Percentiles rank a stretch among this genome's conserved stretches.
Evolutionary conservation across 2,329 filamentous ascomycete species (phyloP).

Genomic region (Fusarium proliferatum): DNA sequence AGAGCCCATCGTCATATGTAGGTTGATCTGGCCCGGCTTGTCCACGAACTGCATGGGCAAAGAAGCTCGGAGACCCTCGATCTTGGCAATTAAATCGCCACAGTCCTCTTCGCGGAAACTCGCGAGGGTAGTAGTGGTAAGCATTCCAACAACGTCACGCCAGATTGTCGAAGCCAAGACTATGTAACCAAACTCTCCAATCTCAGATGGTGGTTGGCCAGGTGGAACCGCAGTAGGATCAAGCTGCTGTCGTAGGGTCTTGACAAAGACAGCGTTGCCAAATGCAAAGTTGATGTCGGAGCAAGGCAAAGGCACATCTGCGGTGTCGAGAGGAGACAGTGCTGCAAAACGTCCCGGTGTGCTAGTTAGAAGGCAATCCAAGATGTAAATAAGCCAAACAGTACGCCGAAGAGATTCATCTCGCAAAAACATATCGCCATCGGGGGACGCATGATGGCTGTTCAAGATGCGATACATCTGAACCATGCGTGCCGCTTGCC

Average conservation of each 20-base stretch:
- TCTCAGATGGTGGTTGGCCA: constrained; percentile 57
- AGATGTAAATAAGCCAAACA: constrained; percentile 71
- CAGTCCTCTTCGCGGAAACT: constrained; percentile 67
- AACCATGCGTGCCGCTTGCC: constrained; percentile 71
- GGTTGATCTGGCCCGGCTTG: constrained; percentile 69
- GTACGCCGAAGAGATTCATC: constrained; percentile 71
- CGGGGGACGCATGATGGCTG: constrained; percentile 62
- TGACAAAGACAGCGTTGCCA: constrained; percentile 68
- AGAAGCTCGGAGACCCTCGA: constrained; percentile 65
- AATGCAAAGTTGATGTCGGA: constrained; percentile 72
- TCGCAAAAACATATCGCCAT: constrained; percentile 67
- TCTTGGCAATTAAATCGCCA: constrained; percentile 62
- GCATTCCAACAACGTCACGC: constrained; percentile 71
- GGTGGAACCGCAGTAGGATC: constrained; percentile 51
- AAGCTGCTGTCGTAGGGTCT: constrained; percentile 62
- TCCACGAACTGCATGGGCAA: constrained; percentile 70
- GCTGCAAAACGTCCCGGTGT: constrained; percentile 70
- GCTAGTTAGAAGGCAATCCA: constrained; percentile 71
- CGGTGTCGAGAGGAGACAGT: constrained; percentile 64
- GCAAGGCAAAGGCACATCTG: constrained; percentile 68
- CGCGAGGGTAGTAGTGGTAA: constrained; percentile 63
- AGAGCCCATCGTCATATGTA: constrained; percentile 73
- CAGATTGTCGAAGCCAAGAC: constrained; percentile 70
- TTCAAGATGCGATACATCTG: constrained; percentile 73
- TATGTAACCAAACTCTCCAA: constrained; percentile 72